Base-by-base conservation (phyloP, 2,329 filamentous ascomycete species). In the Colletotrichum graminicola region DNA sequence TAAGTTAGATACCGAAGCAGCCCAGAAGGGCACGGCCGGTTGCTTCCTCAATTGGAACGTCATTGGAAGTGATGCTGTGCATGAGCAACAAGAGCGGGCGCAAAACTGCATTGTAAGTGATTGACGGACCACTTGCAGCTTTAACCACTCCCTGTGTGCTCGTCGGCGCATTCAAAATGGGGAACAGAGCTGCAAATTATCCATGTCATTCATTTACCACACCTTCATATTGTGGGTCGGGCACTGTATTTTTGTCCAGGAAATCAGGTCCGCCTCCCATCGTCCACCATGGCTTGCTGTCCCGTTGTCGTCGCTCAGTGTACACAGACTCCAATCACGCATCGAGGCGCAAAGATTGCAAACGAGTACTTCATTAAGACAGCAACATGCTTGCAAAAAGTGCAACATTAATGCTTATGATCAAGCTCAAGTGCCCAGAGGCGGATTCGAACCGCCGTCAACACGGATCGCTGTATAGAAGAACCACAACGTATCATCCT, bases 381-480 rank as follows among this genome's bases (percentile, higher is more conserved):
- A 16, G 3, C 8, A 16, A 7, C 8, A 23, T 32, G 7, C 1
- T 36, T n/a, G 2, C 11, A 39, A 56, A 56, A 23, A 3, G n/a
- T 4, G n/a, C 16, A 43, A 21, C 14, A 7, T 23, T 2, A 21
- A 23, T 23, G 18, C 1, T 0, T 2, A 5, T 0, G 10, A 55
- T 14, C 52, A 36, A n/a, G 5, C 11, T n/a, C 18, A 36, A 23
- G 23, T 55, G 52, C 52, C 52, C 52, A 56, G 52, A 56, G 52
- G 29, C 29, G 4, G 29, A 29, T 29, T 29, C 29, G 29, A 29
- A 29, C 29, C 29, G 29, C 29, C 29, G 29, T 29, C 29, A 29
- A 29, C 29, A 29, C 29, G 29, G 29, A 29, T 29, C 29, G 29
- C 29, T 29, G 29, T 29, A 29, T 29, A 29, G 29, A 29, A 29